Evolutionary conservation across 345 rosid genomes (phyloP).

Genomic region (Pseudoturritis turrita): DNA sequence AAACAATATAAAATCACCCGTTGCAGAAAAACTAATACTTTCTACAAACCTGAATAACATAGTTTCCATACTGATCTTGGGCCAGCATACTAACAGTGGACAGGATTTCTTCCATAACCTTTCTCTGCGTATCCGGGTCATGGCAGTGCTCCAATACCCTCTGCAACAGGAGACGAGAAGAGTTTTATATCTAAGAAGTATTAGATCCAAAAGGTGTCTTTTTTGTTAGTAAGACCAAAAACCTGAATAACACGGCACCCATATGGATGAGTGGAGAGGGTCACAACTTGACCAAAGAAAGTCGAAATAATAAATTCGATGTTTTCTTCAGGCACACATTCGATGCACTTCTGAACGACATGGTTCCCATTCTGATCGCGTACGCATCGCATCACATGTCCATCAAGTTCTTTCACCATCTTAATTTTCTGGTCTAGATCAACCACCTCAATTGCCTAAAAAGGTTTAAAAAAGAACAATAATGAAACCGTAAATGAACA

Average conservation of each 20-base stretch:
- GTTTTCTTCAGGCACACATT: slow-evolving; percentile 85
- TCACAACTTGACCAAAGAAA: slow-evolving; percentile 86
- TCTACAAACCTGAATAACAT: slow-evolving; percentile 88
- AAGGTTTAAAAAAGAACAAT: neutral
- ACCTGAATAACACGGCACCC: slow-evolving; percentile 99
- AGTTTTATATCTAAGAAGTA: neutral
- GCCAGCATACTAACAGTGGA: slow-evolving; percentile 85
- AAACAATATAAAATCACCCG: neutral
- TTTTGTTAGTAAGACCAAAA: neutral
- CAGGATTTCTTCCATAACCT: slow-evolving; percentile 86
- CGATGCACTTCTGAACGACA: slow-evolving; percentile 95
- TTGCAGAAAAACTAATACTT: neutral
- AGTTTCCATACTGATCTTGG: slow-evolving; percentile 96
- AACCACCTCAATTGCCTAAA: slow-evolving; percentile 90
- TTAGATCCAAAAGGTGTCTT: neutral
- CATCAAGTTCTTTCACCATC: slow-evolving; percentile 93
- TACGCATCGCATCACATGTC: slow-evolving; percentile 90
- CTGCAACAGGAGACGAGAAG: slow-evolving; percentile 34
- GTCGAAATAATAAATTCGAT: slow-evolving; percentile 74
- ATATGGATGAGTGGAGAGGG: slow-evolving; percentile 88
- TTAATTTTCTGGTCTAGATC: slow-evolving; percentile 79
- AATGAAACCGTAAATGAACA: neutral
- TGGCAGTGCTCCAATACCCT: slow-evolving; percentile 91
- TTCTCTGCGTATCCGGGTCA: slow-evolving; percentile 61
- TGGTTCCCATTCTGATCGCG: slow-evolving; percentile 99